phyloP scores from a whole-genome alignment of 1,284 basidiomycete species.

The Mrakiaceae sp. region DNA sequence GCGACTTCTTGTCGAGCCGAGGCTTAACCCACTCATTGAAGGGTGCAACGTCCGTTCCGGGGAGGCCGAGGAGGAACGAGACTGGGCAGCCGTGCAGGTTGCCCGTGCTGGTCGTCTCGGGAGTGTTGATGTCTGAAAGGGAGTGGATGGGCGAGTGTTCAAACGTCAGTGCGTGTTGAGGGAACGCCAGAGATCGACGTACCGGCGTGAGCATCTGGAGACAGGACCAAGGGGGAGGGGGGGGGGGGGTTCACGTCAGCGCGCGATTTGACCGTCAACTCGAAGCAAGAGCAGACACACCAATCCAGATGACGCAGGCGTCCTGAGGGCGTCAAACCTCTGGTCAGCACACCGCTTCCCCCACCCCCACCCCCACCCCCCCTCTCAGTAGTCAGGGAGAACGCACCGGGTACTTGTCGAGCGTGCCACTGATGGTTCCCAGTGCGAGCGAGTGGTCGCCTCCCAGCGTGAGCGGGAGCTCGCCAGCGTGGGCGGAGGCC shows the following conservation, averaged over 20 bases:
- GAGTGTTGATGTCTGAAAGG: slow-evolving; percentile 91
- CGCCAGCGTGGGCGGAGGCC: slow-evolving; percentile 39
- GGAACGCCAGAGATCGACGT: neutral
- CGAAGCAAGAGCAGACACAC: slow-evolving; percentile 19
- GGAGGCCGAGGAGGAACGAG: slow-evolving; percentile 78
- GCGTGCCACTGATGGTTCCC: slow-evolving; percentile 77
- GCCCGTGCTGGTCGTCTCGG: slow-evolving; percentile 71
- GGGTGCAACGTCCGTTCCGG: slow-evolving; percentile 47
- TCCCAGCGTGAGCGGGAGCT: slow-evolving; percentile 14
- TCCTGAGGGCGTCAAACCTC: slow-evolving; percentile 36
- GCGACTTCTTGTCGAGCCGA: slow-evolving; percentile 53
- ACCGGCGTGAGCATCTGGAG: neutral
- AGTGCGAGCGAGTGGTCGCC: slow-evolving; percentile 50
- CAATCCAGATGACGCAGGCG: slow-evolving; percentile 72
- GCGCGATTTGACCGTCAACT: too few relatives aligned
- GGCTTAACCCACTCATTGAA: slow-evolving; percentile 62
- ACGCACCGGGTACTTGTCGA: slow-evolving; percentile 42
- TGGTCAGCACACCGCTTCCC: too few relatives aligned
- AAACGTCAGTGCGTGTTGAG: neutral
- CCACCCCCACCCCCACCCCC: neutral
- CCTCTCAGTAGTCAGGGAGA: neutral
- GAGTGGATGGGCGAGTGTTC: slow-evolving; percentile 47
- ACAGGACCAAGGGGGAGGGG: neutral
- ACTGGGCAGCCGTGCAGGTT: slow-evolving; percentile 98
- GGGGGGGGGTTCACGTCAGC: too few relatives aligned